Base-by-base conservation (phyloP, 2,329 filamentous ascomycete species). In the Pseudocercospora ulei region DNA sequence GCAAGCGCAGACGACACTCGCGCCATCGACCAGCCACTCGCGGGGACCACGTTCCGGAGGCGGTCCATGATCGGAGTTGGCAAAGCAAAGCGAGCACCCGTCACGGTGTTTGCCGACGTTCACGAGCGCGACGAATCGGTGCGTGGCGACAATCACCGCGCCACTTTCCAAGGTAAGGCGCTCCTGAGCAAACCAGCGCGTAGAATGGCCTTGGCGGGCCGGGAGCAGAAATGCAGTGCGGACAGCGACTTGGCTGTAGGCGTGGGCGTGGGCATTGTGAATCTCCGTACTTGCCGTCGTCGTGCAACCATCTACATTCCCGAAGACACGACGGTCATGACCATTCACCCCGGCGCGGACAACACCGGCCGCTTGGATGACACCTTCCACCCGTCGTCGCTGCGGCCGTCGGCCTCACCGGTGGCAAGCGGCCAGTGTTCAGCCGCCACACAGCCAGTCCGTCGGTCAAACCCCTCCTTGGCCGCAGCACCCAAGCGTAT, bases 241-340 rank as follows among this genome's bases (percentile, higher is more conserved):
- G 26, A 20, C 18, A n/a, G 16, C n/a, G 30, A 22, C 8, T 7
- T 23, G 5, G 19, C 9, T 27, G 34, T 26, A 19, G 22, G 17
- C 11, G 25, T 14, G 16, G 11, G 5, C 11, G 19, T 7, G 5
- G n/a, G 36, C n/a, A 31, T 25, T 24, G 7, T n/a, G 25, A 23
- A 27, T 22, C 3, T 19, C 23, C 5, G 6, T 23, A 12, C 30
- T 20, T 18, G 9, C 30, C 8, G 17, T 3, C 59, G 67, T 37
- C 57, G 67, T 41, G 58, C 65, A 41, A 71, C 67, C 2, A 71
- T 71, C 29, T 71, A 68, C 49, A 61, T 70, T 7, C 68, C 68
- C 7, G 68, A 71, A 18, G 67, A 71, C 40, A 72, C 68, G 4
- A 68, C 67, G 1, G 57, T 71, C 16, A 55, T 70, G 47, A 71